A percentile compares a stretch with the other conserved stretches of the same genome.
Evolutionary conservation across 805 yeast species (phyloP).

Genomic region (Ogataea dorogensis): DNA sequence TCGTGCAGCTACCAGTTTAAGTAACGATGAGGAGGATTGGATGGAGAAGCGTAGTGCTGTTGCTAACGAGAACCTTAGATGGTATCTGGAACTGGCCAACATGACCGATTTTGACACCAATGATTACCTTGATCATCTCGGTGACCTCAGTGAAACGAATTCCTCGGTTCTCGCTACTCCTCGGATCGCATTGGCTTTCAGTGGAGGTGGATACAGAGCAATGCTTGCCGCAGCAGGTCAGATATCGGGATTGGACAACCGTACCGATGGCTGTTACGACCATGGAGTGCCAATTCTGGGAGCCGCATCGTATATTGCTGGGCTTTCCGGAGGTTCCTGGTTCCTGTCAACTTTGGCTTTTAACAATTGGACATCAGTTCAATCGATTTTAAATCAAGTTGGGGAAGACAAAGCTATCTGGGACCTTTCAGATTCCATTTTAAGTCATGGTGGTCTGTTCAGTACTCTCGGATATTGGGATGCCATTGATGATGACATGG

Average conservation of each 20-base stretch:
- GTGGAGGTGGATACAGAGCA: conserved; percentile 92
- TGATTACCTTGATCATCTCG: conserved; percentile 37
- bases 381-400: conserved; percentile 46
- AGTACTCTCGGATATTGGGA: conserved; percentile 52
- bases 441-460: conserved; percentile 62
- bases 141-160: conserved; percentile 21
- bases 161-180: conserved; percentile 36
- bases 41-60: conserved; percentile 44
- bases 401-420: conserved; percentile 52
- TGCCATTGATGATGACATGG: conserved; percentile 51
- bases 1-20: conserved; percentile 49
- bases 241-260: conserved; percentile 72
- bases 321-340: conserved; percentile 87
- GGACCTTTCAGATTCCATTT: conserved; percentile 63
- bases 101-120: conserved; percentile 49
- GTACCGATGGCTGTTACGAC: conserved; percentile 54
- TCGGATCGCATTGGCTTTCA: conserved; percentile 58
- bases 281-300: conserved; percentile 73
- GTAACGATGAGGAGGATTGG: conserved; percentile 53
- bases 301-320: conserved; percentile 67
- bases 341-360: conserved; percentile 63
- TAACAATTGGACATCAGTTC: conserved; percentile 73
- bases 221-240: conserved; percentile 86
- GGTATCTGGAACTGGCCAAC: conserved; percentile 45
- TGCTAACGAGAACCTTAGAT: conserved; percentile 44